These are phyloP conservation scores for Zarea fungicola DNA, from an alignment of 2,329 filamentous ascomycete genomes.

Conservation along the genomic window DNA sequence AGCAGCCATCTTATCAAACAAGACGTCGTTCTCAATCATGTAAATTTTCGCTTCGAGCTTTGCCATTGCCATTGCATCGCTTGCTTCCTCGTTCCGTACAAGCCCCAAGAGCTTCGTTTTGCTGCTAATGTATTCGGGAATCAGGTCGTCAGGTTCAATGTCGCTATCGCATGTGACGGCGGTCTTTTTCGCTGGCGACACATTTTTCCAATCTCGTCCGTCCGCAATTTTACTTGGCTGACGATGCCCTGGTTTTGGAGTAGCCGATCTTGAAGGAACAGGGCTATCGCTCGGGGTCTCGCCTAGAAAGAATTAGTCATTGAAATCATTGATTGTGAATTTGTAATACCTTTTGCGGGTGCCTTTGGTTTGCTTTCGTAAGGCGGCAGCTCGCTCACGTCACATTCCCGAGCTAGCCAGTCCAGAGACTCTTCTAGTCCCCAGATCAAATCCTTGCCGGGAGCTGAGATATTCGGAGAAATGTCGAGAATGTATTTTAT, in stretches of 20 bases:
- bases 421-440: constrained; percentile 83
- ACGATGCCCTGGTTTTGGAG: constrained; percentile 35
- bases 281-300: constrained; percentile 47
- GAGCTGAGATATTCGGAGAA: constrained; percentile 53
- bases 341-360: constrained; percentile 30
- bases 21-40: constrained; percentile 69
- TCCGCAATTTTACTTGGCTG: constrained; percentile 23
- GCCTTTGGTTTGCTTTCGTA: constrained; percentile 51
- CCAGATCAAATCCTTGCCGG: constrained; percentile 66
- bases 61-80: constrained; percentile 45
- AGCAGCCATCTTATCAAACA: constrained; percentile 65
- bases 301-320: constrained; percentile 1
- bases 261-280: constrained; percentile 43
- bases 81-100: constrained; percentile 17
- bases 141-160: constrained; percentile 68
- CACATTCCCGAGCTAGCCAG: constrained; percentile 79
- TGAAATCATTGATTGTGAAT: too few species aligned
- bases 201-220: constrained; percentile 18
- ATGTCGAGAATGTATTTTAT: constrained; percentile 64
- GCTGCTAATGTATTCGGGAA: constrained; percentile 71
- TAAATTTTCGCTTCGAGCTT: constrained; percentile 70
- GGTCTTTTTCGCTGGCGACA: constrained; percentile 35
- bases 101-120: constrained; percentile 63
- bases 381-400: constrained; percentile 61
- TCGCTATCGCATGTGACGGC: constrained; percentile 58